These are phyloP conservation scores for Gossypium australe DNA, from an alignment of 345 rosid species.

Conservation along the genomic window DNA sequence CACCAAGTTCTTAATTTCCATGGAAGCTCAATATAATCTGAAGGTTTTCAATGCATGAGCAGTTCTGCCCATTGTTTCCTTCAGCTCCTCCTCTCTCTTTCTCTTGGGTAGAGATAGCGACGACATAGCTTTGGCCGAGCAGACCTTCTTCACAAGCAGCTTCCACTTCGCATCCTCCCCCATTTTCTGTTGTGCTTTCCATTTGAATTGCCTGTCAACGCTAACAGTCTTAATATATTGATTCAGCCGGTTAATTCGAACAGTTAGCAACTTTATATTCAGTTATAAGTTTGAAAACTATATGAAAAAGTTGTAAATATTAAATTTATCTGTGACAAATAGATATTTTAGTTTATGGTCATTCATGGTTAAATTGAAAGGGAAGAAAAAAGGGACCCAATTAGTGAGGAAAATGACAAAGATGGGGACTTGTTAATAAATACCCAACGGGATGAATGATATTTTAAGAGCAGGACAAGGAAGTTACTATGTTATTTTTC, in stretches of 20 bases:
- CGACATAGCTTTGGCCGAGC: conserved; percentile 59
- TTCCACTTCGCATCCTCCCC: conserved; percentile 56
- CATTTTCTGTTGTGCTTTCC: conserved; percentile 43
- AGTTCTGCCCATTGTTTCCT: conserved; percentile 12
- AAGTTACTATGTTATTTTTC: neutral
- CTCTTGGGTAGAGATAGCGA: conserved; percentile 51
- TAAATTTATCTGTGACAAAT: no score
- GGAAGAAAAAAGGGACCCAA: neutral
- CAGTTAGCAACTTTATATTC: no score
- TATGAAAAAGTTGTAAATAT: no score
- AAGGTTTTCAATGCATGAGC: conserved; percentile 18
- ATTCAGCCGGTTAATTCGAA: no score
- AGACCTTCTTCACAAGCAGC: conserved; percentile 58
- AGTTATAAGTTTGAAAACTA: no score
- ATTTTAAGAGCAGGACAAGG: neutral
- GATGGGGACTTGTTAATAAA: neutral
- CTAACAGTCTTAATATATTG: neutral
- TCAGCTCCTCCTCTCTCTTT: conserved; percentile 35
- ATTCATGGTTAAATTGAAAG: neutral
- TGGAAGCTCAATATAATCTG: neutral
- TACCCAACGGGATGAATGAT: neutral
- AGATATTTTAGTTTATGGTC: no score
- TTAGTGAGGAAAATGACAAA: neutral
- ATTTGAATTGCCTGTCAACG: conserved; percentile 58
- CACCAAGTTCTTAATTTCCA: neutral